Base-by-base conservation (phyloP, 2,329 filamentous ascomycete species). In the Aureobasidium sp. region DNA sequence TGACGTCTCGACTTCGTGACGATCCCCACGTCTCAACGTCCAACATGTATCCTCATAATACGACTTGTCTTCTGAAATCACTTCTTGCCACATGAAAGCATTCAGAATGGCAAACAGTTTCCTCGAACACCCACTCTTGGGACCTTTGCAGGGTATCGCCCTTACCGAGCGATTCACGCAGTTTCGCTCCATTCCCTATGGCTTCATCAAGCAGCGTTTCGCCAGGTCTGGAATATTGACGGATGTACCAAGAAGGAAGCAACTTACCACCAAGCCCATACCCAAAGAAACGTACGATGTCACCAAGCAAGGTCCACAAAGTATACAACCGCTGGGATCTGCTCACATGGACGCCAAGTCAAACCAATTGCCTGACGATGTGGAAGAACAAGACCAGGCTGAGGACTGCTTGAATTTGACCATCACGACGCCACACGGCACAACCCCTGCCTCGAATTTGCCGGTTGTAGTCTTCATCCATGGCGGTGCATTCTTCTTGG, bases 381-480 rank as follows among this genome's bases (percentile, higher is more conserved):
- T 60, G 2, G 50, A 48, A 49, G 62, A 59, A 14, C 42, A 59
- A 14, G 27, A 57, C 1, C 58, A 65, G n/a, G 32, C 11, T 9
- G 64, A 65, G 41, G 30, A 64, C 14, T 65, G 62, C 16, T 55
- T 65, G 16, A 32, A 44, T 9, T 25, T 65, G 11, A 61, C 62
- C 2, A 47, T 65, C 10, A 65, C 63, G n/a, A 25, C 32, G 13
- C 59, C 62, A 3, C 55, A 57, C 1, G 27, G 55, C 1, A 6
- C 37, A 11, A 51, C 32, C 9, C 8, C 47, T 0, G 5, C 30
- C 0, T 60, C 57, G 9, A 62, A 55, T 14, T 7, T 64, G 27
- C 64, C 64, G 6, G 59, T 64, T 4, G 41, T 65, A 2, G 54
- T 64, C 1, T 65, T 64, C 32, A 44, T 65, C 4, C 64, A 65